Evolutionary conservation across 768 basidiomycete genomes (phyloP).

Genomic region (Lactarius trivialis): DNA sequence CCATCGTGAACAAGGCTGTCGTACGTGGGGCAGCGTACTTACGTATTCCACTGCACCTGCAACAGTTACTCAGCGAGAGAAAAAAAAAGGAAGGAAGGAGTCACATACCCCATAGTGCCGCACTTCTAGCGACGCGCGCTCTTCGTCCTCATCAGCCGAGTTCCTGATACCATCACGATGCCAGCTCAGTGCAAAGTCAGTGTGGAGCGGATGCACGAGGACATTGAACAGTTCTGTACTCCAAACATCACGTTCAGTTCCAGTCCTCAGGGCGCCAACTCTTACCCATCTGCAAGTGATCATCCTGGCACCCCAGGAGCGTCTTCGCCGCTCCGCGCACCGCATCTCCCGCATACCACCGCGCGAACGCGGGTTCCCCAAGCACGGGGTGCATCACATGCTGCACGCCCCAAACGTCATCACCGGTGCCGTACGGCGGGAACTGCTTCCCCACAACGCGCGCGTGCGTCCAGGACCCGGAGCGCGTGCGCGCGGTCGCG

Average conservation of each 20-base stretch:
- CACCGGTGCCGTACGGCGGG: conserved; percentile 56
- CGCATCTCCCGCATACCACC: conserved; percentile 58
- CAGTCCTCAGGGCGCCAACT: neutral
- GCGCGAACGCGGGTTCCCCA: conserved; percentile 48
- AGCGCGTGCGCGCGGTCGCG: conserved; percentile 46
- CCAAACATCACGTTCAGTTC: neutral
- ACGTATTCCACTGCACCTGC: conserved; percentile 85
- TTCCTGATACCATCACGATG: conserved; percentile 71
- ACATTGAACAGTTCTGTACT: conserved; percentile 64
- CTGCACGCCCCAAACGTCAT: conserved; percentile 77
- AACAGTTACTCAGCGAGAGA: neutral
- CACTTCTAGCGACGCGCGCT: conserved; percentile 45
- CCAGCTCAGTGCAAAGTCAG: conserved; percentile 71
- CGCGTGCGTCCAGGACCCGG: conserved; percentile 56
- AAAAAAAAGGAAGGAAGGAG: neutral
- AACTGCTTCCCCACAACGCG: conserved; percentile 75
- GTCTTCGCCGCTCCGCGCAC: conserved; percentile 39
- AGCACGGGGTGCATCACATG: conserved; percentile 77
- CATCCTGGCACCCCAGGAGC: conserved; percentile 50
- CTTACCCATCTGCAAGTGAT: conserved; percentile 69
- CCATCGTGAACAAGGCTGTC: neutral
- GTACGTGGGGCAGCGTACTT: conserved; percentile 27
- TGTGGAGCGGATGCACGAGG: conserved; percentile 58
- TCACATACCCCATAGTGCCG: conserved; percentile 62
- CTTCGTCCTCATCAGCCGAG: conserved; percentile 52